These are phyloP conservation scores for Venustampulla echinocandica DNA, from an alignment of 495 filamentous ascomycete genomes.

Conservation along the genomic window DNA sequence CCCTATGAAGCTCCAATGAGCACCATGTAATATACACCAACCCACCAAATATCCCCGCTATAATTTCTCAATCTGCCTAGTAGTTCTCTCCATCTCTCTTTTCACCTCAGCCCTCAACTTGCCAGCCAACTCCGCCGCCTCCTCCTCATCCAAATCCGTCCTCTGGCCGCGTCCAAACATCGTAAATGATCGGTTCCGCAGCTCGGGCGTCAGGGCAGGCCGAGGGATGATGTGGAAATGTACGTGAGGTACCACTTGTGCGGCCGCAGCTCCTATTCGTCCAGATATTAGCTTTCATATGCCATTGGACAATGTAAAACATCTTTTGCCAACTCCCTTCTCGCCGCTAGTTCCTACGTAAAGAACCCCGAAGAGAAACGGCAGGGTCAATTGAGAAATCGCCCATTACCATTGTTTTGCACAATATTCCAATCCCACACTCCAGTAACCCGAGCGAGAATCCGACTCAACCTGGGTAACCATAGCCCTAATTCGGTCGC, in stretches of 20 bases:
- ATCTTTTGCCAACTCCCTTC: neutral
- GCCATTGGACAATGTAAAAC: too few species aligned
- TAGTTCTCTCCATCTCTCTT: conserved; percentile 17
- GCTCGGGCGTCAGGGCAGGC: conserved; percentile 38
- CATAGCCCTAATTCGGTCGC: conserved; percentile 57
- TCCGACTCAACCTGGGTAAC: conserved; percentile 66
- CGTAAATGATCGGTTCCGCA: conserved; percentile 46
- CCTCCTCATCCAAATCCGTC: conserved; percentile 80
- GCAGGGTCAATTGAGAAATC: neutral
- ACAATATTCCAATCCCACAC: conserved; percentile 83
- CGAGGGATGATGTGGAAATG: conserved; percentile 91
- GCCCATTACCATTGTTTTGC: conserved; percentile 73
- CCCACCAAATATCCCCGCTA: too few species aligned
- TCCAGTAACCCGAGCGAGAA: conserved; percentile 53
- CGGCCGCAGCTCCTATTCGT: conserved; percentile 63
- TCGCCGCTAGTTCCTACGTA: neutral
- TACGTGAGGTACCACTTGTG: conserved; percentile 83
- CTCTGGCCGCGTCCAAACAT: conserved; percentile 83
- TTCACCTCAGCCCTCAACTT: conserved; percentile 54
- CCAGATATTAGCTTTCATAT: too few species aligned
- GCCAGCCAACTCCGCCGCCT: conserved; percentile 54
- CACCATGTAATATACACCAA: too few species aligned
- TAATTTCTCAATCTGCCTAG: too few species aligned
- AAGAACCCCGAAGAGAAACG: too few species aligned
- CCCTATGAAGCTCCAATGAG: too few species aligned